Evolutionary conservation across 2,329 filamentous ascomycete genomes (phyloP), one percentile per base, ranked within the genome.

Genomic region (Sclerotinia spermophila): DNA sequence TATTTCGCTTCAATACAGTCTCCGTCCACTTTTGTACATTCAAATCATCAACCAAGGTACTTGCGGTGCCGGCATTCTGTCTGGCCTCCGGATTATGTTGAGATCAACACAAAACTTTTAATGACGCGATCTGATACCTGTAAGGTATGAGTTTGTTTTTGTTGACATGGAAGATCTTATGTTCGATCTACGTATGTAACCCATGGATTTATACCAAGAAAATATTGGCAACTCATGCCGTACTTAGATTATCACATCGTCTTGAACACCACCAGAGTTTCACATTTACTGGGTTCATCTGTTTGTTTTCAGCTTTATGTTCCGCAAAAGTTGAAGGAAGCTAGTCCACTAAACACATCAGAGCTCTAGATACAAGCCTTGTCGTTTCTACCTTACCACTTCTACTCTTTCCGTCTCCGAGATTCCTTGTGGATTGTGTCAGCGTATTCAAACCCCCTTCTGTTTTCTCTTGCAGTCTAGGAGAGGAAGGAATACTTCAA

Each of bases 111-210:
- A n/a, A 8, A 24, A 65, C 21, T 13, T 11, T 11, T 24, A 15
- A 42, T 6, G 11, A 5, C n/a, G 10, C 2, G 40, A n/a, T 17
- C 45, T 67, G 42, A 19, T n/a, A 19, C 7, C 11, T 30, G 15
- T 44, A 33, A 69, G 38, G 60, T 17, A 58, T 69, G 30, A 40
- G 60, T 8, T 58, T 30, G 68, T 69, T 65, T n/a, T 33, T 48
- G 10, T 58, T 48, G n/a, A 62, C 30, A 30, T 69, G 67, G 38
- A 44, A 2, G 6, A 17, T 55, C 5, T 6, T 45, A 7, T 69
- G 38, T 40, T 69, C 40, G 19, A 11, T 40, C 21, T 40, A 56
- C n/a, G 30, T 30, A 40, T 35, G 38, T 24, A 38, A 42, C 15
- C 6, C 45, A n/a, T 13, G 24, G 27, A 8, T 27, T 4, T 19